Evolutionary conservation across 345 rosid genomes (phyloP).

Genomic region (Bruguiera sexangula): DNA sequence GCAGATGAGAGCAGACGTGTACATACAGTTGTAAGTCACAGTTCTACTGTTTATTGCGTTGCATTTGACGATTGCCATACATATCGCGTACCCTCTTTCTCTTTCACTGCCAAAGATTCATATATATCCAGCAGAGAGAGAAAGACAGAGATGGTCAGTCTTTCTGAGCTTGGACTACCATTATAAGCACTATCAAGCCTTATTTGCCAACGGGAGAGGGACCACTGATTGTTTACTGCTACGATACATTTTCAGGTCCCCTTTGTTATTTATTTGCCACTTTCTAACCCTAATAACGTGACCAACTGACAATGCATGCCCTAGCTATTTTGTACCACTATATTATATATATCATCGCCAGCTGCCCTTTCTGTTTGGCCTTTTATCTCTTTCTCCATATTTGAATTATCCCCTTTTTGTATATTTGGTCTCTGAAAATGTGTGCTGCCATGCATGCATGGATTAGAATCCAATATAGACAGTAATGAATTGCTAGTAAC

Average conservation of each 20-base stretch:
- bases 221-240: conserved; percentile 35
- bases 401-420: not conserved
- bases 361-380: not conserved
- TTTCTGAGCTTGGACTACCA: conserved; percentile 37
- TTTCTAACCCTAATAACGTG: conserved; percentile 12
- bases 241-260: conserved; percentile 9
- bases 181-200: conserved; percentile 37
- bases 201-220: conserved; percentile 8
- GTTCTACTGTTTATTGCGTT: conserved; percentile 35
- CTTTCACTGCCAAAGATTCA: conserved; percentile 6
- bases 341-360: not conserved
- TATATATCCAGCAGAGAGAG: not conserved
- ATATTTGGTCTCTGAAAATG: not conserved
- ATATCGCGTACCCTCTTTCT: conserved; percentile 12
- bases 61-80: conserved; percentile 13
- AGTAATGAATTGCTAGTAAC: too few species aligned
- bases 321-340: not conserved
- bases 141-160: conserved; percentile 13
- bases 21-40: conserved; percentile 35
- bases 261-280: not conserved
- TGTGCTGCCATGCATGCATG: conserved; percentile 17
- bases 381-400: conserved; percentile 3
- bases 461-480: not conserved
- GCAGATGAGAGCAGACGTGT: conserved; percentile 31
- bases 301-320: conserved; percentile 1